These are phyloP conservation scores for Lignosus rhinocerotis DNA, from an alignment of 1,284 basidiomycete genomes.

Conservation along the genomic window DNA sequence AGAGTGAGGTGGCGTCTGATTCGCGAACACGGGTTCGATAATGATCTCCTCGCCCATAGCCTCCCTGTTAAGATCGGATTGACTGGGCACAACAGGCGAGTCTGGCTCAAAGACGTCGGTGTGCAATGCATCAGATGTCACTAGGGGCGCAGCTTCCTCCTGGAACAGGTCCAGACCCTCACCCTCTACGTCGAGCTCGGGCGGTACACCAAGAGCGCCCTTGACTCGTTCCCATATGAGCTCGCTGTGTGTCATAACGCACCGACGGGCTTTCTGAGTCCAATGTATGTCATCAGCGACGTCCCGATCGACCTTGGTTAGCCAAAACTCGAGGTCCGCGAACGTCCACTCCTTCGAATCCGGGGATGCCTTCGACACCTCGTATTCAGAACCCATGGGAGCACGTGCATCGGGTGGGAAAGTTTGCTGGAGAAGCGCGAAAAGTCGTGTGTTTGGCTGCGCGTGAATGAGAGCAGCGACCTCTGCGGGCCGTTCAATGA, in stretches of 20 bases:
- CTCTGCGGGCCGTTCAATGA: slow-evolving; percentile 71
- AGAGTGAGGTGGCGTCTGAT: slow-evolving; percentile 21
- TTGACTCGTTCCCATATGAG: slow-evolving; percentile 83
- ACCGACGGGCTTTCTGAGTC: slow-evolving; percentile 63
- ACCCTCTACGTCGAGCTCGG: slow-evolving; percentile 65
- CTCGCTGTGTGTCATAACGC: slow-evolving; percentile 69
- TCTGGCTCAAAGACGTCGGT: slow-evolving; percentile 19
- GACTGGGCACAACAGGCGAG: slow-evolving; percentile 8
- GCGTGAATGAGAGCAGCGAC: slow-evolving; percentile 60
- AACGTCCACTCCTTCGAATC: slow-evolving; percentile 61
- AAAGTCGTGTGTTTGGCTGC: slow-evolving; percentile 64
- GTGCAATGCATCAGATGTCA: slow-evolving; percentile 14
- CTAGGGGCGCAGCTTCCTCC: slow-evolving; percentile 1
- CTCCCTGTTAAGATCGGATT: background rate
- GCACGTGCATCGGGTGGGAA: slow-evolving; percentile 43
- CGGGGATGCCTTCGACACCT: slow-evolving; percentile 31
- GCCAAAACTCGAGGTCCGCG: slow-evolving; percentile 56
- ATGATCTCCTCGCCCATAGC: slow-evolving; percentile 29
- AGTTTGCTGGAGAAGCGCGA: slow-evolving; percentile 69
- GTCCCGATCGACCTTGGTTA: slow-evolving; percentile 60
- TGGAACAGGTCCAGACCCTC: slow-evolving; percentile 30
- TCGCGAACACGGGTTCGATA: slow-evolving; percentile 34
- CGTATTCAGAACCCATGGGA: slow-evolving; percentile 24
- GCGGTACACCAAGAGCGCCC: slow-evolving; percentile 74
- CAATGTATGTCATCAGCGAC: slow-evolving; percentile 61